Percentiles rank a stretch among this genome's conserved stretches.
These are phyloP conservation scores for Magnolia sinica DNA, from an alignment of 164 flowering plant genomes.

Conservation along the genomic window DNA sequence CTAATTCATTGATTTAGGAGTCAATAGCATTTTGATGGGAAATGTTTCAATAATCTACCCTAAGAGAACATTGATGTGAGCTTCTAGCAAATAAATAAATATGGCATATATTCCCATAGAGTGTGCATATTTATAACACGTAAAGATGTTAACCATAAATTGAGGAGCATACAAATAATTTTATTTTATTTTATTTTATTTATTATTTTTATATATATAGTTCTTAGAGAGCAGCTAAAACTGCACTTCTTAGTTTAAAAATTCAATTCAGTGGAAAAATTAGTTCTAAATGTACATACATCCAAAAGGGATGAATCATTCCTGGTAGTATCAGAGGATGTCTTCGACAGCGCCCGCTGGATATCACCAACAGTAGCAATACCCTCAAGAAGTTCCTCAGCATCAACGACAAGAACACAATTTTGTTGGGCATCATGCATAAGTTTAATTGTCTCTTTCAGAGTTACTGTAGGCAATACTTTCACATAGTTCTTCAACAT, in stretches of 20 bases:
- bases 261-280: background rate
- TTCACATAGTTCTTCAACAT: constrained; percentile 69
- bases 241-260: background rate
- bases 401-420: constrained; percentile 70
- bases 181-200: too few species aligned
- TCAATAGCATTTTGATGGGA: too few species aligned
- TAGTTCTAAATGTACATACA: constrained; percentile 44
- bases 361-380: constrained; percentile 82
- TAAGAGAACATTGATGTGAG: too few species aligned
- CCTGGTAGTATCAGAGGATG: constrained; percentile 34
- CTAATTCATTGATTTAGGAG: too few species aligned
- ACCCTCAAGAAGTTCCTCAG: constrained; percentile 79
- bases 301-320: constrained; percentile 41
- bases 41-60: too few species aligned
- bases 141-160: too few species aligned
- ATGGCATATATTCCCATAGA: too few species aligned
- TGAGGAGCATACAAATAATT: too few species aligned
- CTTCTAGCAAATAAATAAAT: too few species aligned
- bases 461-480: constrained; percentile 38
- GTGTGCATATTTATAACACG: too few species aligned
- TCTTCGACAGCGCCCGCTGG: constrained; percentile 46
- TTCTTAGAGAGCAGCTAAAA: too few species aligned
- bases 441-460: constrained; percentile 58
- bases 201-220: too few species aligned
- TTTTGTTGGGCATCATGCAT: constrained; percentile 65